Evolutionary conservation across 176 grass and related monocot genomes (phyloP), one percentile per base, ranked within the genome.

Genomic region (Puccinellia tenuiflora): DNA sequence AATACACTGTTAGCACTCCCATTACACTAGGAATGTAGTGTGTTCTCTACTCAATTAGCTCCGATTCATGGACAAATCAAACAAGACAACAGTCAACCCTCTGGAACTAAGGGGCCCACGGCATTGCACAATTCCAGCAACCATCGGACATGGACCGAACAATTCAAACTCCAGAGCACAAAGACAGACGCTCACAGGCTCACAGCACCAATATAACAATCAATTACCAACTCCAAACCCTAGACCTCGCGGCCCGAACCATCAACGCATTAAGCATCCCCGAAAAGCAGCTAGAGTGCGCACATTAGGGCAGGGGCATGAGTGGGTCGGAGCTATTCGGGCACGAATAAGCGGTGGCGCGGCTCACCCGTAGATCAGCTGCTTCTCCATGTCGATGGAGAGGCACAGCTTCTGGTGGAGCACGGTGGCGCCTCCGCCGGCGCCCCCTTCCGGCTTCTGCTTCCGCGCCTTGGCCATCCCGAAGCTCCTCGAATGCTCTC

Each of bases 381-480:
- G 87, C 45, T 86, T 92, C 47, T 93, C 92, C 91, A 95, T 89
- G 79, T 98, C 92, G 90, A 98, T 79, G 76, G 96, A 98, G 87
- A 98, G 85, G 89, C 92, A 98, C 3, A 98, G 83, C 80, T 98
- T 98, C 87, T 98, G 96, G 89, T 98, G 96, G 45, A 90, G 88
- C 79, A 95, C 92, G 62, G 92, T 86, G 68, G 75, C 85, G 75
- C 90, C 94, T n/a, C 83, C 86, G 45, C 61, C 80, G 16, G 85
- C 83, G 48, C 75, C 70, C 56, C 57, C 85, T 20, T 82, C 84
- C 20, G 57, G 85, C 78, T 94, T 90, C 85, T 91, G 96, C 89
- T 92, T 93, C 82, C 91, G 83, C 76, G 96, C 93, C 84, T 93
- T 98, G 68, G 96, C 96, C 96, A 98, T 98, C 81, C 60, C 50